phyloP scores from a whole-genome alignment of 495 filamentous ascomycete species.

The Aspergillus sparsus region DNA sequence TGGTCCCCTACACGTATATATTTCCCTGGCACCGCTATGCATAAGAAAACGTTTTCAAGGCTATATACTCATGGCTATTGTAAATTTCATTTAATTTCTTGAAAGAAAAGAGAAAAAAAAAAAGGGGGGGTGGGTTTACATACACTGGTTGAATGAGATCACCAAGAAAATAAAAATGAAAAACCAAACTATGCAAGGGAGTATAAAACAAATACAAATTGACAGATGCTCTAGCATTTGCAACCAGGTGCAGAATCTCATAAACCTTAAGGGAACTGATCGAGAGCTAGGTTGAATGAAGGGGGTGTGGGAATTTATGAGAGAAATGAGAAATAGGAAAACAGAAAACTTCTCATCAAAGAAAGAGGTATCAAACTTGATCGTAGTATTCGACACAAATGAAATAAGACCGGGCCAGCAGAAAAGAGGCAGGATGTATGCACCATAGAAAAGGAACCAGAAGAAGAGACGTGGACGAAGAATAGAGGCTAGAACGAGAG shows the following conservation, averaged over 20 bases:
- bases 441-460: slow-evolving; percentile 20
- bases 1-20: no score
- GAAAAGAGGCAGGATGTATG: slow-evolving; percentile 3
- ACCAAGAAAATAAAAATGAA: background rate
- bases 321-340: slow-evolving; percentile 24
- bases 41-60: no score
- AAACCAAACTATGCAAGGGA: background rate
- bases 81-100: background rate
- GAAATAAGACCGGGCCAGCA: slow-evolving; percentile 8
- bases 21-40: no score
- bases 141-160: background rate
- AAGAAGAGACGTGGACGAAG: slow-evolving; percentile 1
- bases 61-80: background rate
- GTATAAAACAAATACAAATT: background rate
- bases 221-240: slow-evolving; percentile 3
- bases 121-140: background rate
- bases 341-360: slow-evolving; percentile 20
- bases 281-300: slow-evolving; percentile 16
- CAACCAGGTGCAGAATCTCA: slow-evolving; percentile 5
- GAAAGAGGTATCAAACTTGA: slow-evolving; percentile 21
- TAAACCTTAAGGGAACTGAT: slow-evolving; percentile 5
- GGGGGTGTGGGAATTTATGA: slow-evolving; percentile 19
- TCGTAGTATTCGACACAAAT: slow-evolving; percentile 17
- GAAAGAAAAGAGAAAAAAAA: background rate
- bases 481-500: slow-evolving; percentile 5